These are phyloP conservation scores for Xerocomus potaroensis DNA, from an alignment of 768 basidiomycete genomes.

Conservation along the genomic window DNA sequence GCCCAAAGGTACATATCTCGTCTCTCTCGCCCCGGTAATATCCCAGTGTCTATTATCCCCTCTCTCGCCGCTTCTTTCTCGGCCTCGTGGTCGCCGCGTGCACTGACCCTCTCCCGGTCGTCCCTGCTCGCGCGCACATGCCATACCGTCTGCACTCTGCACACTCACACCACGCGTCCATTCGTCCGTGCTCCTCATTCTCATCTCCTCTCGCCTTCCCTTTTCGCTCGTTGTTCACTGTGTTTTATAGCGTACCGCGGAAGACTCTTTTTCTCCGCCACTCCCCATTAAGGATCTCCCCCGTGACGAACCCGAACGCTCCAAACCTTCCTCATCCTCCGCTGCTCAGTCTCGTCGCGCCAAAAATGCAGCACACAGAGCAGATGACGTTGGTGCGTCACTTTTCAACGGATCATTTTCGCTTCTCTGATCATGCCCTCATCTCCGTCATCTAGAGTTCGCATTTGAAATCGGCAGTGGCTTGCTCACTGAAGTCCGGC, in stretches of 20 bases:
- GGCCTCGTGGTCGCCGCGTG: conserved; percentile 15
- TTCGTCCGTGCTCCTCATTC: background rate
- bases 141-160: too few species aligned
- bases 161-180: background rate
- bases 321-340: conserved; percentile 59
- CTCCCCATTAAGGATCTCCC: conserved; percentile 46
- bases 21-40: background rate
- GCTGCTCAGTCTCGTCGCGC: conserved; percentile 85
- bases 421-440: conserved; percentile 5
- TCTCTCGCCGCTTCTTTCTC: conserved; percentile 7
- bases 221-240: conserved; percentile 7
- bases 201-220: background rate
- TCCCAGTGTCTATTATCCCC: too few species aligned
- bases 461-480: conserved; percentile 97
- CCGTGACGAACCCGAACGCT: conserved; percentile 59
- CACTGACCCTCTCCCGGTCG: too few species aligned
- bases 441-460: conserved; percentile 61
- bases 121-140: too few species aligned
- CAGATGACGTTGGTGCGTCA: conserved; percentile 79
- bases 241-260: conserved; percentile 40
- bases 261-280: conserved; percentile 44
- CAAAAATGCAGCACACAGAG: conserved; percentile 87
- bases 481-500: conserved; percentile 84
- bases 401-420: conserved; percentile 9
- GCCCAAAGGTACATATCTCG: conserved; percentile 48